phyloP scores from a whole-genome alignment of 2,329 filamentous ascomycete species.

The Venturia oleaginea region DNA sequence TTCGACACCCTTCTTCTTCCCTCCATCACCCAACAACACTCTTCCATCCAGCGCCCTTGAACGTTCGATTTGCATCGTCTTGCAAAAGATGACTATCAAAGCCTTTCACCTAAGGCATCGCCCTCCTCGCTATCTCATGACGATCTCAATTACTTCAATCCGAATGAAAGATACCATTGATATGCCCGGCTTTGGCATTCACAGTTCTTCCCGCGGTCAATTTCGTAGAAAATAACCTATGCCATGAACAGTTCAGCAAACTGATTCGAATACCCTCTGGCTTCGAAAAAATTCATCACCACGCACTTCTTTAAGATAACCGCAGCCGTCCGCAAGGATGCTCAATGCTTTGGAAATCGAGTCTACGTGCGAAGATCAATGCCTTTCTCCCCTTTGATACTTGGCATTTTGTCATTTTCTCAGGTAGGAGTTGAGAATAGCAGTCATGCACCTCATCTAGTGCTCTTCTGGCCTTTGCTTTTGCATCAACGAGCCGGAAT shows the following conservation, averaged over 20 bases:
- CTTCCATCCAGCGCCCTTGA: too few relatives aligned
- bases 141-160: too few relatives aligned
- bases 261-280: neutral
- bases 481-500: neutral
- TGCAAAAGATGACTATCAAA: too few relatives aligned
- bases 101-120: too few relatives aligned
- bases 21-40: neutral
- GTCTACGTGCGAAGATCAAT: constrained; percentile 6
- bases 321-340: constrained; percentile 5
- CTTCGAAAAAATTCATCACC: neutral
- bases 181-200: too few relatives aligned
- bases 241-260: neutral
- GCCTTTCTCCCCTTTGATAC: neutral
- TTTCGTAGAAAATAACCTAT: neutral
- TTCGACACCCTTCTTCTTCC: neutral
- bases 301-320: constrained; percentile 9
- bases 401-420: constrained; percentile 1
- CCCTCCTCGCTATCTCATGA: too few relatives aligned
- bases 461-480: constrained; percentile 2
- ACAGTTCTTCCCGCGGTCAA: too few relatives aligned
- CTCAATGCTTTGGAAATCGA: constrained; percentile 7
- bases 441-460: neutral
- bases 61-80: too few relatives aligned
- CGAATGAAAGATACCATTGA: too few relatives aligned
- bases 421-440: neutral